Evolutionary conservation across 805 yeast genomes (phyloP).

Genomic region (Saccharomycopsis olivae): DNA sequence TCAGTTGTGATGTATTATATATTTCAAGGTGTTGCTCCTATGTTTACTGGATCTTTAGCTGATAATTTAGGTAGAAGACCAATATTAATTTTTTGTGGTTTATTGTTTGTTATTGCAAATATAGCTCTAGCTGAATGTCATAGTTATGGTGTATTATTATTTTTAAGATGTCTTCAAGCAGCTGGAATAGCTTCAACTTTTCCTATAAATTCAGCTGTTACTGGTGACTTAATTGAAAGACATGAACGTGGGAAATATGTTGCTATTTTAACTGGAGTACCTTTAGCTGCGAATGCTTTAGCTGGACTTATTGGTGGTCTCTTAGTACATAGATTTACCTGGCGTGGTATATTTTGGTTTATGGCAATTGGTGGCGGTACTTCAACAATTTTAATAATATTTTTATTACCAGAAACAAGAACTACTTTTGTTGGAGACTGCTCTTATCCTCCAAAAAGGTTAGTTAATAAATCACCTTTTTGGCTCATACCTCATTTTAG

Average conservation of each 20-base stretch:
- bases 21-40: conserved; percentile 69
- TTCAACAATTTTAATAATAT: conserved; percentile 25
- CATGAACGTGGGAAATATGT: conserved; percentile 59
- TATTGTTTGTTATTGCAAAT: conserved; percentile 48
- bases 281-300: conserved; percentile 62
- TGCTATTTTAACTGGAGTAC: conserved; percentile 56
- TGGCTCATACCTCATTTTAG: conserved; percentile 25
- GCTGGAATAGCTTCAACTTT: conserved; percentile 67
- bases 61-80: conserved; percentile 71
- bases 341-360: conserved; percentile 74
- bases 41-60: conserved; percentile 34
- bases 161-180: conserved; percentile 65
- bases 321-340: conserved; percentile 38
- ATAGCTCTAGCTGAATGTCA: conserved; percentile 53
- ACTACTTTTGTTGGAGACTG: conserved; percentile 57
- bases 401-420: conserved; percentile 66
- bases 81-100: conserved; percentile 36
- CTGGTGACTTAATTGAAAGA: conserved; percentile 58
- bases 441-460: conserved; percentile 38
- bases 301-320: conserved; percentile 63
- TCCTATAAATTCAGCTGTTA: conserved; percentile 50
- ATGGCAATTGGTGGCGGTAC: conserved; percentile 52
- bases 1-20: conserved; percentile 70
- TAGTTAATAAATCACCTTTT: conserved; percentile 35
- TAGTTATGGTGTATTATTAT: conserved; percentile 47